phyloP scores from a whole-genome alignment of 116 monocot species.

The Iris pallida region DNA sequence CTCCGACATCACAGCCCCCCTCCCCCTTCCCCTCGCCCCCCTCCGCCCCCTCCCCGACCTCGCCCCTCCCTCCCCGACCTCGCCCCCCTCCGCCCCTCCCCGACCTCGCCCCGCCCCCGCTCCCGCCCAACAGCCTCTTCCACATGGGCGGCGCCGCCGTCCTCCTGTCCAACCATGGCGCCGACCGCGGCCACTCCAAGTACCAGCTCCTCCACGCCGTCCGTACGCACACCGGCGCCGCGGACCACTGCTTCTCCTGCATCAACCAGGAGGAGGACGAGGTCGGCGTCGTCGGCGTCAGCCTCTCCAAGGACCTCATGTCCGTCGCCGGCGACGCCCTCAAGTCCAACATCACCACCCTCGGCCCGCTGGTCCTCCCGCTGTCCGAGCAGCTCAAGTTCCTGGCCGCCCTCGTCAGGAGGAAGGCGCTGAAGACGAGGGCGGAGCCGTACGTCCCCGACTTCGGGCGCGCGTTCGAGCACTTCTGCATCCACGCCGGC shows the following conservation, averaged over 20 bases:
- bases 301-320: constrained; percentile 53
- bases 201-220: constrained; percentile 43
- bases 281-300: constrained; percentile 22
- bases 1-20: no score
- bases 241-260: constrained; percentile 39
- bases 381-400: constrained; percentile 36
- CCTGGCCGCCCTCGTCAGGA: constrained; percentile 7
- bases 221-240: constrained; percentile 48
- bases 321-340: constrained; percentile 47
- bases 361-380: constrained; percentile 53
- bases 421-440: neutral
- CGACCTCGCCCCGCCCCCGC: no score
- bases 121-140: constrained; percentile 71
- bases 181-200: constrained; percentile 37
- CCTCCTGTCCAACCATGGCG: constrained; percentile 44
- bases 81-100: no score
- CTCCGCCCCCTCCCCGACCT: no score
- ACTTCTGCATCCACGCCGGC: constrained; percentile 52
- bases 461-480: constrained; percentile 46
- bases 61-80: no score
- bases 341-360: constrained; percentile 44
- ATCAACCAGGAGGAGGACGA: constrained; percentile 52
- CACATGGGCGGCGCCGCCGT: constrained; percentile 60
- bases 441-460: constrained; percentile 30
- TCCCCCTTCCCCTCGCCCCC: no score